phyloP scores from a whole-genome alignment of 2,329 filamentous ascomycete species.

The Polytolypa hystricis region DNA sequence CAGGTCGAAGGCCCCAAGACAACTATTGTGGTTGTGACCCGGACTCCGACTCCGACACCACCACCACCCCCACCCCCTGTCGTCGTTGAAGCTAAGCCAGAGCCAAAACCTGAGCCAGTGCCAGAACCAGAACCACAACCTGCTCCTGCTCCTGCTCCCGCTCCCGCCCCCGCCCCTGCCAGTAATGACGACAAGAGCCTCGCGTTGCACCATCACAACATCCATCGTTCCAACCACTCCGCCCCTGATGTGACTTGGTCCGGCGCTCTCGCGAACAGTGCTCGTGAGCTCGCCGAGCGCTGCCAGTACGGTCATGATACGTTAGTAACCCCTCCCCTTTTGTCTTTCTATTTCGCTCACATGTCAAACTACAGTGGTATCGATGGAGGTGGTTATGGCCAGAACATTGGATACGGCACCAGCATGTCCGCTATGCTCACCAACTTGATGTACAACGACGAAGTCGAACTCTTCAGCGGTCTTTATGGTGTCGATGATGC shows the following conservation, averaged over 20 bases:
- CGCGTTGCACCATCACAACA: conserved; percentile 60
- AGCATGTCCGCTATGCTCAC: conserved; percentile 59
- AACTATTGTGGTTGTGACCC: too few species aligned
- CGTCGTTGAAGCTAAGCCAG: conserved; percentile 20
- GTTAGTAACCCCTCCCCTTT: conserved; percentile 44
- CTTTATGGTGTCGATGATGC: conserved; percentile 46
- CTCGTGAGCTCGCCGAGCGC: conserved; percentile 49
- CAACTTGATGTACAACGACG: conserved; percentile 81
- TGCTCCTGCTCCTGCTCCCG: background rate
- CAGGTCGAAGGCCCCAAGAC: conserved; percentile 6
- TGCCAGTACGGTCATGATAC: conserved; percentile 69
- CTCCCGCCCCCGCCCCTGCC: conserved; percentile 5
- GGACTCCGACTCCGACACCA: conserved; percentile 8
- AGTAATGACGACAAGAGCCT: conserved; percentile 23
- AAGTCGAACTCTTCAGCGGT: conserved; percentile 48
- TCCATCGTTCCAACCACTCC: conserved; percentile 75
- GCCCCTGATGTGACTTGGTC: conserved; percentile 55
- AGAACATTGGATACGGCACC: conserved; percentile 69
- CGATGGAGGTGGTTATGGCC: conserved; percentile 62
- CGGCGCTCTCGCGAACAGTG: conserved; percentile 50
- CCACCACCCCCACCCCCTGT: conserved; percentile 30
- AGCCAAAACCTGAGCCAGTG: background rate
- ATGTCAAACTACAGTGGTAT: conserved; percentile 29
- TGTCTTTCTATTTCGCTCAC: background rate
- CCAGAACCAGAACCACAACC: conserved; percentile 3